Base-by-base conservation (phyloP, 148 eudicot species). In the Rhododendron vialii region DNA sequence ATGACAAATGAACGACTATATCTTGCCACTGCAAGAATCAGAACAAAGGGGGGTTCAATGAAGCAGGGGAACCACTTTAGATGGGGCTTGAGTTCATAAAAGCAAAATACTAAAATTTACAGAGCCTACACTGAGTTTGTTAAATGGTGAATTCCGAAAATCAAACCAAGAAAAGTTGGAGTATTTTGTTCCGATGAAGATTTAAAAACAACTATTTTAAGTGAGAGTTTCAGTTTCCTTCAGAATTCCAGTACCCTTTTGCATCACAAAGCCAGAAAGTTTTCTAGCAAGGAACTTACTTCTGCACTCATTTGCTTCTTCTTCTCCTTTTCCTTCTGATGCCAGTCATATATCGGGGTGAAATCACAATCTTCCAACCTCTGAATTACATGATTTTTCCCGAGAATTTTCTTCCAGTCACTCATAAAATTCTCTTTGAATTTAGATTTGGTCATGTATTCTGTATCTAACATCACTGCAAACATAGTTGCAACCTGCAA, bases 401-500 rank as follows among this genome's bases (percentile, higher is more conserved):
- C 99, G 12, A 98, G 94, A 89, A 98, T 89, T 91, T 92, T 94
- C 87, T 90, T 92, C 99, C 99, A 98, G 87, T 95, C 99, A 87
- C 59, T 82, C 88, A 95, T 91, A 84, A 98, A 95, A 87, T 98
- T 98, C 90, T 98, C 96, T 88, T 92, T 98, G 88, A 98, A 95
- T 87, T 89, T 88, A 24, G 92, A 90, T 88, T 98, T 98, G 86
- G 86, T 90, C 88, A 92, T 87, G 89, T 93, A 98, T 50, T 98
- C 98, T 45, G 98, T 94, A 86, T 95, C 98, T 69, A 94, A 91
- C 99, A 95, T 98, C 87, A 98, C 96, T 3, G 98, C 99, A 88
- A 87, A 95, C 99, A 98, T 98, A 43, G 99, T 93, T 43, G 99
- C 99, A 86, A 98, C 99, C 99, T 98, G 90, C 86, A 84, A 77